Evolutionary conservation across 148 eudicot genomes (phyloP).

Genomic region (Rhododendron henanense): DNA sequence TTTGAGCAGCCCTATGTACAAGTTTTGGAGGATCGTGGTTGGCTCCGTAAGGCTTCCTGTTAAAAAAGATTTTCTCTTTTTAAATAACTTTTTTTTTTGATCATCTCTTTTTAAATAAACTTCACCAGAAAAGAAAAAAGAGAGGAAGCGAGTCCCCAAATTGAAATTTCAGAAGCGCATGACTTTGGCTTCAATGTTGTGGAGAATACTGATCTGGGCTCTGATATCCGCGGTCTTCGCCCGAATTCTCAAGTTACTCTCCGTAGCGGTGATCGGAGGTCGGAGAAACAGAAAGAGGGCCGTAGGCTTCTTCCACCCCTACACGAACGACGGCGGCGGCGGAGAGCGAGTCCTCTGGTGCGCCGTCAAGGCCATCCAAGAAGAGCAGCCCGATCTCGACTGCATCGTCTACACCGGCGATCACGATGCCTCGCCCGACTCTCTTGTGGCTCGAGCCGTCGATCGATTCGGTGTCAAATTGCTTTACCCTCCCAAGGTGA

Average conservation of each 20-base stretch:
- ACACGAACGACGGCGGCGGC: constrained; percentile 95
- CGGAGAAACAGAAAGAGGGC: constrained; percentile 45
- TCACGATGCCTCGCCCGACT: constrained; percentile 69
- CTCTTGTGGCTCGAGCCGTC: constrained; percentile 59
- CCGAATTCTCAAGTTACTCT: constrained; percentile 4
- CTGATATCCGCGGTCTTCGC: constrained; percentile 1
- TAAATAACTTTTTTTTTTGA: too few relatives aligned
- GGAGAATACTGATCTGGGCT: background rate
- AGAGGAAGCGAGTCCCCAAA: background rate
- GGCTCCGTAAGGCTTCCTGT: too few relatives aligned
- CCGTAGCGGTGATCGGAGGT: constrained; percentile 7
- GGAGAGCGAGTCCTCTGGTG: constrained; percentile 99
- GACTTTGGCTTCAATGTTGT: background rate
- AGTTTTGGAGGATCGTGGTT: too few relatives aligned
- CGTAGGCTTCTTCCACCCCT: constrained; percentile 84
- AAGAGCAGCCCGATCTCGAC: constrained; percentile 54
- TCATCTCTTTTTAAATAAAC: too few relatives aligned
- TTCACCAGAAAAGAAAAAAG: background rate
- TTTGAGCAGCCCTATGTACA: too few relatives aligned
- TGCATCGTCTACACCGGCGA: constrained; percentile 78
- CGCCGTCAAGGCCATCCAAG: constrained; percentile 86
- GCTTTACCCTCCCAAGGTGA: constrained; percentile 56
- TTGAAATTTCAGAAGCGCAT: background rate
- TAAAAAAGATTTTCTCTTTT: too few relatives aligned
- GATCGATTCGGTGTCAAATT: constrained; percentile 82